Base-by-base conservation (phyloP, 2,329 filamentous ascomycete genomes). In the Microcyclospora pomicola region DNA sequence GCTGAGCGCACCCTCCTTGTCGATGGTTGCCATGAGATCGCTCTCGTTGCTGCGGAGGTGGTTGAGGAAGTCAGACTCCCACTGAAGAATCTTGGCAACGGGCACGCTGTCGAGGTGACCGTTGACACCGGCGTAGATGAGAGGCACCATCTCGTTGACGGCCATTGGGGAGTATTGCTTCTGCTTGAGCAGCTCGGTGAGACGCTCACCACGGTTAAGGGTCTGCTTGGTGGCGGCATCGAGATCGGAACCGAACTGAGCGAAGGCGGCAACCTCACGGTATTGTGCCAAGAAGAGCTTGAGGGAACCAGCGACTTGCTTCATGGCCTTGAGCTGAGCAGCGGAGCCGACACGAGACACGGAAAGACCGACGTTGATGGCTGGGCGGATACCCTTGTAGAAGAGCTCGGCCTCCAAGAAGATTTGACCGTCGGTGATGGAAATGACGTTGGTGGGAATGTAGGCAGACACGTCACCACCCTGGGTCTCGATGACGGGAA, bases 211-310 rank as follows among this genome's bases (percentile, higher is more conserved):
- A 81, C 91, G 87, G 73, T 64, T 80, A 54, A 98, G 80, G 48
- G 88, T 96, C 75, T 96, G 91, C 81, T 95, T 96, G 68, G 91
- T 98, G 55, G 91, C 78, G 57, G 91, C 91, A 72, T 98, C 91
- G 55, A 98, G 75, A 76, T 98, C 91, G 63, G 91, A 98, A 81
- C 91, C 91, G 78, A 98, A 98, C 73, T 98, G 91, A 58, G 91
- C 88, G 71, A 98, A 98, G 57, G 91, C 91, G 60, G 91, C 91
- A 49, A 98, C 91, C 71, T 98, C 91, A 91, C 91, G 91, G 80
- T 98, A 98, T 75, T 98, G 91, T 59, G 91, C 91, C 82, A 98
- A 84, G 86, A 96, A 98, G 58, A 98, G 86, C 80, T 98, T 98
- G 63, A 98, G 76, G 55, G 88, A 96, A 78, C 91, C 91, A 61